Base-by-base conservation (phyloP, 306 rosid genomes). In the Sicyos baderoa region DNA sequence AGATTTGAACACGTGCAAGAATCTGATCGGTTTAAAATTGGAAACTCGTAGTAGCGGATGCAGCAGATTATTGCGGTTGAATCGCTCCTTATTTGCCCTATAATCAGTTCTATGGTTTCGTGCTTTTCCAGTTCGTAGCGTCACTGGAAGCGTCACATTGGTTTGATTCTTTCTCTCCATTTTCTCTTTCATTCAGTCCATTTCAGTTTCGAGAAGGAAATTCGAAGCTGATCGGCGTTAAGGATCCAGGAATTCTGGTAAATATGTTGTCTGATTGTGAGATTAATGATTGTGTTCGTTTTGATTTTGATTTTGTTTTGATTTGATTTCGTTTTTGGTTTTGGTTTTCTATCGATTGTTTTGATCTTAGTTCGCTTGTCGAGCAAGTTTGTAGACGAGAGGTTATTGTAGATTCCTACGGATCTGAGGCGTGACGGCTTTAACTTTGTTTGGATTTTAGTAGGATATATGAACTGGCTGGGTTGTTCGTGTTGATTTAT, bases 51-150 rank as follows among this genome's bases (percentile, higher is more conserved):
- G 53, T 10, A 13, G 4, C 22, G 73, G 73, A 51, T 16, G 61
- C 32, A 52, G 16, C 4, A 32, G 48, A 69, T 69, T 29, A 69
- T 29, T 37, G 73, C 59, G 27, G 37, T 69, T 69, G 73, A 69
- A 69, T 69, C 73, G 73, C 17, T 52, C 73, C 60, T 52, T 15
- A 16, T 49, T 47, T 68, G 23, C 51, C 58, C 55, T 68, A 48
- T 68, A 49, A 68, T 68, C 55, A 44, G 15, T 54, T 54, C 51
- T 9, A 58, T 21, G 48, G 18, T 22, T 47, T 15, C 12, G 47
- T 27, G 54, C 48, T 68, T 23, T 16, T 29, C 29, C 14, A 21
- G 69, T 40, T 9, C 52, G 52, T 63, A 29, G 35, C 69, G 69
- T 63, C 72, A 68, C 40, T 48, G 72, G 57, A 49, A 51, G 23